A percentile compares a stretch with the other conserved stretches of the same genome.
These are phyloP conservation scores for Rhododendron williamsianum DNA, from an alignment of 148 eudicot species.

Conservation along the genomic window DNA sequence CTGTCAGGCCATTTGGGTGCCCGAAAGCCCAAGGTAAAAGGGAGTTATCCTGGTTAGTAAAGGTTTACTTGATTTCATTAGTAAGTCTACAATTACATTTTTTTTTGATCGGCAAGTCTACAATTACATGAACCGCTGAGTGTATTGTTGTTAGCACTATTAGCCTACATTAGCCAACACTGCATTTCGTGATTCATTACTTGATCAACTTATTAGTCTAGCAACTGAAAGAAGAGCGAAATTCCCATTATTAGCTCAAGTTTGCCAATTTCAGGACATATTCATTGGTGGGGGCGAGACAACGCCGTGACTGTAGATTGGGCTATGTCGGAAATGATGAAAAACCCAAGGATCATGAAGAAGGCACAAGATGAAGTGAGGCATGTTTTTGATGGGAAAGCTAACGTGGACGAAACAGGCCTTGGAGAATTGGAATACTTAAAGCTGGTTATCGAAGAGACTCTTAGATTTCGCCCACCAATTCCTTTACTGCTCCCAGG, in stretches of 20 bases:
- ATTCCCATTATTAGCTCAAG: neutral
- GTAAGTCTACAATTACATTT: too few relatives aligned
- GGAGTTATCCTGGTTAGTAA: constrained; percentile 28
- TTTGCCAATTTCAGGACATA: constrained; percentile 17
- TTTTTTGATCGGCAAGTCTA: neutral
- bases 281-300: constrained; percentile 28
- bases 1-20: too few relatives aligned
- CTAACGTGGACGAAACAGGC: constrained; percentile 12
- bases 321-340: constrained; percentile 38
- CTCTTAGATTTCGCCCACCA: constrained; percentile 27
- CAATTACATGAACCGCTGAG: neutral
- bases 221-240: neutral
- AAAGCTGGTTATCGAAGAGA: constrained; percentile 25
- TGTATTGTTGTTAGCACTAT: too few relatives aligned
- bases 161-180: too few relatives aligned
- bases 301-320: constrained; percentile 22
- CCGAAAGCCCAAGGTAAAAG: constrained; percentile 1
- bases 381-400: constrained; percentile 5
- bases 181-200: neutral
- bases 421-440: constrained; percentile 17
- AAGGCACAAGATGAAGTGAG: constrained; percentile 33
- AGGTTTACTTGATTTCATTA: neutral
- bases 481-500: constrained; percentile 24
- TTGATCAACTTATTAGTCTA: neutral
- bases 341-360: constrained; percentile 23